A percentile compares a stretch with the other conserved stretches of the same genome.
These are phyloP conservation scores for Termitomyces sp. DNA, from an alignment of 768 basidiomycete genomes.

Conservation along the genomic window DNA sequence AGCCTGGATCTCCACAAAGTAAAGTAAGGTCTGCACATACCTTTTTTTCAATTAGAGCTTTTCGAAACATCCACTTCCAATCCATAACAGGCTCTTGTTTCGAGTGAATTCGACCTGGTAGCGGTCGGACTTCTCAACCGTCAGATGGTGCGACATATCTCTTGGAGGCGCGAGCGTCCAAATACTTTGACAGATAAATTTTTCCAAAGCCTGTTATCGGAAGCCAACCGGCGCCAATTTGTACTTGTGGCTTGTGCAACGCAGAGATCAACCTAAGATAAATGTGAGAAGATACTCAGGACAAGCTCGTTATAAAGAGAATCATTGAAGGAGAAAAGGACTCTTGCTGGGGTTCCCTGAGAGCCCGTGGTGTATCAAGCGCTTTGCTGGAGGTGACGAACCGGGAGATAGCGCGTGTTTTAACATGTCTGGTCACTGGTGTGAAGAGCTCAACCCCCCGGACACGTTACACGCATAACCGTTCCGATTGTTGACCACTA, in stretches of 20 bases:
- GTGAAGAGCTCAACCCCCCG: no score
- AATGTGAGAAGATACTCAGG: conserved; percentile 69
- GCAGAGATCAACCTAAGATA: conserved; percentile 69
- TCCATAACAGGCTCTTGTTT: conserved; percentile 44
- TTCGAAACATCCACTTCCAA: conserved; percentile 88
- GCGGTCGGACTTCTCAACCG: conserved; percentile 54
- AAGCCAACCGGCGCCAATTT: conserved; percentile 66
- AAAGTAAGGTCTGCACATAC: conserved; percentile 36
- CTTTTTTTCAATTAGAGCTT: conserved; percentile 79
- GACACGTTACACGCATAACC: no score
- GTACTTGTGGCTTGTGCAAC: conserved; percentile 56
- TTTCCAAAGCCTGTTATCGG: conserved; percentile 76
- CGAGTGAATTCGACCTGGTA: conserved; percentile 51
- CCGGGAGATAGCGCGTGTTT: conserved; percentile 52
- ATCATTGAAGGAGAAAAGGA: conserved; percentile 44
- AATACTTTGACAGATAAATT: conserved; percentile 60
- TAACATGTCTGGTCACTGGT: conserved; percentile 40
- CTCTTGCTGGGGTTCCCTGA: conserved; percentile 6
- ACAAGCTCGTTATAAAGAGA: conserved; percentile 76
- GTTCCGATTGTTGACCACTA: no score
- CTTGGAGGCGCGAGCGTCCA: conserved; percentile 63
- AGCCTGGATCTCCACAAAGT: conserved; percentile 1
- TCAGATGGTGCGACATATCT: conserved; percentile 59
- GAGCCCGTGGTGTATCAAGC: conserved; percentile 35
- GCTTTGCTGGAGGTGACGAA: conserved; percentile 57